Evolutionary conservation across 2,329 filamentous ascomycete genomes (phyloP).

Genomic region (Cryphonectria japonica): DNA sequence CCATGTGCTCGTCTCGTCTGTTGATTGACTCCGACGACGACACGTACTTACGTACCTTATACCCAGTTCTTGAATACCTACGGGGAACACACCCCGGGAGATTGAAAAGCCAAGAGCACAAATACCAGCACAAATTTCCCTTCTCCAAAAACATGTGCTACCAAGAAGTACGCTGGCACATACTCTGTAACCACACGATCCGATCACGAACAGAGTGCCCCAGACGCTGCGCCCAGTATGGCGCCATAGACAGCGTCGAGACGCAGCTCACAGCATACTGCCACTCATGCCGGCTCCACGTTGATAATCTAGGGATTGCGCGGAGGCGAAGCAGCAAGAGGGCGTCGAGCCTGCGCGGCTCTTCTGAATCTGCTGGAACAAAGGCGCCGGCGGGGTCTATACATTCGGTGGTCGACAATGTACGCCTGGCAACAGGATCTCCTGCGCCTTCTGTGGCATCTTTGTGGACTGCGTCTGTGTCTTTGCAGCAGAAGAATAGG

Average conservation of each 20-base stretch:
- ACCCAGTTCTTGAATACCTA: not conserved
- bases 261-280: conserved; percentile 28
- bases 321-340: conserved; percentile 9
- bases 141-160: conserved; percentile 19
- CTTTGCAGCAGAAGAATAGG: not conserved
- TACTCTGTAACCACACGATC: conserved; percentile 25
- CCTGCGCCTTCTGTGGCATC: conserved; percentile 7
- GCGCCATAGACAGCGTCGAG: conserved; percentile 22
- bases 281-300: conserved; percentile 23
- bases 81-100: not conserved
- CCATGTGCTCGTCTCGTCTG: not conserved
- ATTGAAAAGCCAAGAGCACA: not conserved
- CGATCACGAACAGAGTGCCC: conserved; percentile 22
- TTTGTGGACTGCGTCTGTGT: not conserved
- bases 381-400: not conserved
- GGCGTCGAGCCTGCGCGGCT: not conserved
- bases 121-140: too few species aligned
- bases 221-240: conserved; percentile 20
- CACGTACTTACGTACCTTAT: not conserved
- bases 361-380: not conserved
- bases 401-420: not conserved
- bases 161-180: conserved; percentile 25
- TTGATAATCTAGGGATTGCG: conserved; percentile 24
- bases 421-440: not conserved
- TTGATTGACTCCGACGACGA: not conserved